phyloP scores from a whole-genome alignment of 139 green algal species.

The Picochlorum costavermella region DNA sequence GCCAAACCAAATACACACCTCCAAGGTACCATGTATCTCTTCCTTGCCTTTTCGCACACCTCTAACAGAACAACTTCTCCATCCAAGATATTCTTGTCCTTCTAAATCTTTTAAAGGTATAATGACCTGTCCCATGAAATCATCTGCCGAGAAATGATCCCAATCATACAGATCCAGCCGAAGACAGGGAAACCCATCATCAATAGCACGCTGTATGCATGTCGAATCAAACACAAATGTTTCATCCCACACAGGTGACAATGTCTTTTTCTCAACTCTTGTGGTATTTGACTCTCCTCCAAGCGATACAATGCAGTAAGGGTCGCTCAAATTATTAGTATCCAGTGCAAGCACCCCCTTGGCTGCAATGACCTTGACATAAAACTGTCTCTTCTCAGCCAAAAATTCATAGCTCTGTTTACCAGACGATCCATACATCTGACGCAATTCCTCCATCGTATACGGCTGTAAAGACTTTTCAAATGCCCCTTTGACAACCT shows the following conservation, averaged over 20 bases:
- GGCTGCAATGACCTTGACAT: conserved; percentile 24
- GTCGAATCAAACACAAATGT: conserved; percentile 7
- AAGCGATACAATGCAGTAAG: conserved; percentile 25
- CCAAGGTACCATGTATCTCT: neutral
- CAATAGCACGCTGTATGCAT: neutral
- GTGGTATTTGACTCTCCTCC: conserved; percentile 13
- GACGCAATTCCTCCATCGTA: too few species aligned
- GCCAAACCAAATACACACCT: neutral
- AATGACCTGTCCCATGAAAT: conserved; percentile 28
- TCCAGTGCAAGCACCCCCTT: conserved; percentile 14
- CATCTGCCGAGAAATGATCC: conserved; percentile 23
- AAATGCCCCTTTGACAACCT: too few species aligned
- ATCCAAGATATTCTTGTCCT: neutral
- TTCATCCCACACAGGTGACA: conserved; percentile 28
- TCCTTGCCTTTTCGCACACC: neutral
- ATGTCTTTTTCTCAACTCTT: conserved; percentile 16
- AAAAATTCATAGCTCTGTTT: too few species aligned
- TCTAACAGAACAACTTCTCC: neutral
- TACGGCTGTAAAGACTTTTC: too few species aligned
- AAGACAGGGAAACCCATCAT: conserved; percentile 2
- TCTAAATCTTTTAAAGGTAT: conserved; percentile 7
- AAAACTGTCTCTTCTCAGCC: conserved; percentile 1
- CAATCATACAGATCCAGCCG: conserved; percentile 21
- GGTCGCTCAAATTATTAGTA: conserved; percentile 21
- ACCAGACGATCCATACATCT: too few species aligned